A percentile compares a stretch with the other conserved stretches of the same genome.
phyloP scores from a whole-genome alignment of 148 eudicot genomes.

The Spergularia marina region DNA sequence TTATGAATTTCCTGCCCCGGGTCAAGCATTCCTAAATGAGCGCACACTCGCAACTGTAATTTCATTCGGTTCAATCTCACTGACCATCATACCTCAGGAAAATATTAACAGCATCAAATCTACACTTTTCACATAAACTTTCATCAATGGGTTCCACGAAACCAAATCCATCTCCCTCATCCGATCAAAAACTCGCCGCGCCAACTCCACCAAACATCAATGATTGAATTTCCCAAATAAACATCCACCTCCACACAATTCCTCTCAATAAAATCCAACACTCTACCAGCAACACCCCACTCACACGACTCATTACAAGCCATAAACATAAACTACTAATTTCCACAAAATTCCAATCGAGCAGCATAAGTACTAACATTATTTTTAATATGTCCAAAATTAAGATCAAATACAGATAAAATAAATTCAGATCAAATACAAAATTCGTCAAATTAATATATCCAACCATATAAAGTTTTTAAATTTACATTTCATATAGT shows the following conservation, averaged over 20 bases:
- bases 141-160: constrained; percentile 74
- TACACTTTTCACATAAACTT: constrained; percentile 48
- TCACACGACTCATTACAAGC: constrained; percentile 57
- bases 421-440: no score
- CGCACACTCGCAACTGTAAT: constrained; percentile 37
- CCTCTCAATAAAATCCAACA: constrained; percentile 47
- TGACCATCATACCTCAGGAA: constrained; percentile 28
- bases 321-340: constrained; percentile 16
- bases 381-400: no score
- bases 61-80: constrained; percentile 24
- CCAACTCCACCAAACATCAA: constrained; percentile 46
- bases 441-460: no score
- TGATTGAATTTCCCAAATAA: constrained; percentile 67
- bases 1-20: constrained; percentile 34
- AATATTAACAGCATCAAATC: constrained; percentile 39
- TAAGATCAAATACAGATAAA: no score
- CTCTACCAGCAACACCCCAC: constrained; percentile 38
- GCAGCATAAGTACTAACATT: no score
- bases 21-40: constrained; percentile 27
- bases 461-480: no score
- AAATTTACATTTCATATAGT: no score
- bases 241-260: constrained; percentile 48
- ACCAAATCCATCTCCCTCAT: constrained; percentile 53
- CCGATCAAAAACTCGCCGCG: constrained; percentile 50
- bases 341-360: no score